Evolutionary conservation across 1,284 basidiomycete genomes (phyloP).

Genomic region (Golubevia sp.): DNA sequence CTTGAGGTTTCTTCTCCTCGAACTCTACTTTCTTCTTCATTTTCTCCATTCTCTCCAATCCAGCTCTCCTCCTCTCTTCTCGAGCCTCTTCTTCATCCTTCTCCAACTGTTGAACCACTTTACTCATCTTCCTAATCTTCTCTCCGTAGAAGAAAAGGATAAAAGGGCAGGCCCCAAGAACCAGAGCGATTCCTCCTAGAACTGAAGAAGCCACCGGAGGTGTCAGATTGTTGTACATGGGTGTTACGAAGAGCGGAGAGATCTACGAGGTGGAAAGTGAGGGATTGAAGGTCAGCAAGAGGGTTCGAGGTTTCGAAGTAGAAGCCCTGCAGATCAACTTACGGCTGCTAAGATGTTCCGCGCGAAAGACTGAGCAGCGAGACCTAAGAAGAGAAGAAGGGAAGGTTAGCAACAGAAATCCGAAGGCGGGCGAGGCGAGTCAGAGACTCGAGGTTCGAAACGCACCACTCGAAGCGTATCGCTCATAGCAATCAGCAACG

Average conservation of each 20-base stretch:
- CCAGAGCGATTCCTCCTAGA: conserved; percentile 33
- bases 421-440: not conserved
- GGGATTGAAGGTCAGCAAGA: not conserved
- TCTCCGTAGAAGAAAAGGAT: conserved; percentile 43
- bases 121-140: conserved; percentile 25
- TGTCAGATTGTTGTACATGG: conserved; percentile 31
- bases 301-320: not conserved
- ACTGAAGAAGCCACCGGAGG: conserved; percentile 49
- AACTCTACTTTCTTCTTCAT: not conserved
- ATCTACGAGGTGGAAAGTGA: not conserved
- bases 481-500: conserved; percentile 41
- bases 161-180: conserved; percentile 48
- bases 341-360: conserved; percentile 57
- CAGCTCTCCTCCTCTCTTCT: not conserved
- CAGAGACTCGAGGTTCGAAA: not conserved
- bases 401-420: too few species aligned
- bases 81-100: not conserved
- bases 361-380: conserved; percentile 61
- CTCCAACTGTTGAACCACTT: conserved; percentile 14
- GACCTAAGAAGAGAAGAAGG: too few species aligned
- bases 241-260: not conserved
- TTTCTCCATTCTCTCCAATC: not conserved
- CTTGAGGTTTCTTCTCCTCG: too few species aligned
- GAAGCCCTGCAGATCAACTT: too few species aligned
- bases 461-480: conserved; percentile 62